Conservation (phyloP, 2,329 filamentous ascomycete species). For the Lachnellula cervina region DNA sequence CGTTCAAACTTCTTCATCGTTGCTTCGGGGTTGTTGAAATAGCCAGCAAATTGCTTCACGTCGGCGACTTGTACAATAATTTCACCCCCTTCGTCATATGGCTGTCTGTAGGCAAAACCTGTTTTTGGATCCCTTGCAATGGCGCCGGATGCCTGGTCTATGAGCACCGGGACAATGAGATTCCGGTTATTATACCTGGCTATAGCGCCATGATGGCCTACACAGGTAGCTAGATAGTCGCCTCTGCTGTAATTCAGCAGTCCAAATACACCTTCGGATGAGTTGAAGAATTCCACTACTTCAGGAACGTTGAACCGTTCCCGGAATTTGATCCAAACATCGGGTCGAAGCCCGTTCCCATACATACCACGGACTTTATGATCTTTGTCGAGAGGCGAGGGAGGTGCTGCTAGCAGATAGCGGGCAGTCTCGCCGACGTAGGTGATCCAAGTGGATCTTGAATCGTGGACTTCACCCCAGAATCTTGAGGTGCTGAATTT, state of each 20-base stretch:
- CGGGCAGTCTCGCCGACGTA: constrained; percentile 76
- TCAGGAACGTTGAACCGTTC: constrained; percentile 58
- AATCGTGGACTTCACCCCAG: constrained; percentile 67
- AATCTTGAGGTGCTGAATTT: constrained; percentile 66
- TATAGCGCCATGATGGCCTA: constrained; percentile 67
- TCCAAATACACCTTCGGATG: constrained; percentile 64
- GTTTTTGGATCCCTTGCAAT: constrained; percentile 62
- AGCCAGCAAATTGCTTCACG: constrained; percentile 58
- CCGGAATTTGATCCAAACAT: constrained; percentile 61
- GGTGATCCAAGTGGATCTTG: constrained; percentile 63
- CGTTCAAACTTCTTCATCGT: constrained; percentile 61
- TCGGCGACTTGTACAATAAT: constrained; percentile 60
- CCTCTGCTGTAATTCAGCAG: constrained; percentile 57
- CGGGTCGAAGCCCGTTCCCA: constrained; percentile 63
- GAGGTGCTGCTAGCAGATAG: constrained; percentile 65
- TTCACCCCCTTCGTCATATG: constrained; percentile 69
- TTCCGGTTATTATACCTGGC: constrained; percentile 48
- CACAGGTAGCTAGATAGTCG: constrained; percentile 57
- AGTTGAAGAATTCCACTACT: constrained; percentile 73
- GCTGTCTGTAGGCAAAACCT: constrained; percentile 58
- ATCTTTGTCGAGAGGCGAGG: constrained; percentile 53
- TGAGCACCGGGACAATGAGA: constrained; percentile 59
- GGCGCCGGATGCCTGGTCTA: constrained; percentile 64
- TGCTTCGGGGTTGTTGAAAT: constrained; percentile 62
- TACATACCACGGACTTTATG: constrained; percentile 57